Evolutionary conservation across 352 stramenopile species (phyloP).

Genomic region (Globisporangium yorkense): DNA sequence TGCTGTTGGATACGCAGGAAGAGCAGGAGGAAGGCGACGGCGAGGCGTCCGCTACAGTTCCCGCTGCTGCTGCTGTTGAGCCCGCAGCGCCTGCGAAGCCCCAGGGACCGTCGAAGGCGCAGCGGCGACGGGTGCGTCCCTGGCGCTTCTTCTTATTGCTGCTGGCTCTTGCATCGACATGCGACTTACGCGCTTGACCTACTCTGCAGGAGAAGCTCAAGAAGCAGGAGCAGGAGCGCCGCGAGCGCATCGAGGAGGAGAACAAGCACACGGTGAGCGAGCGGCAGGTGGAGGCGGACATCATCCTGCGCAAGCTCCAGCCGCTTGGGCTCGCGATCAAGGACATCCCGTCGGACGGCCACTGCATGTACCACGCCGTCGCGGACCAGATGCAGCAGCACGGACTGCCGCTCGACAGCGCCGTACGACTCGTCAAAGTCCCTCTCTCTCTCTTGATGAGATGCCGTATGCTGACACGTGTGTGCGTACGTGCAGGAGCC

Average conservation of each 20-base stretch:
- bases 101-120: constrained; percentile 55
- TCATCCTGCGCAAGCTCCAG: constrained; percentile 56
- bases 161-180: background rate
- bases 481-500: constrained; percentile 14
- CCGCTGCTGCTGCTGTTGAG: constrained; percentile 2
- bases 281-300: constrained; percentile 75
- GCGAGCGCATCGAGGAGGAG: constrained; percentile 69
- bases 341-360: constrained; percentile 94
- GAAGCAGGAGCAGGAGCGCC: constrained; percentile 62
- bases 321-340: constrained; percentile 68
- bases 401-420: constrained; percentile 15
- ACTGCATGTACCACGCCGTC: constrained; percentile 98
- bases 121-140: constrained; percentile 46
- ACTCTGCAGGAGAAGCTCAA: constrained; percentile 55
- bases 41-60: background rate
- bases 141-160: background rate
- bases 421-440: constrained; percentile 3
- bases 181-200: background rate
- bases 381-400: constrained; percentile 86
- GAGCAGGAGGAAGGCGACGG: constrained; percentile 8
- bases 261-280: constrained; percentile 78
- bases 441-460: background rate
- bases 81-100: constrained; percentile 13
- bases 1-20: background rate
- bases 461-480: background rate